A percentile compares a stretch with the other conserved stretches of the same genome.
Conservation (phyloP, 345 rosid species). For the thale cress (Arabidopsis thaliana) region TAIR10.1 NC_003074.8:22373501-22374000, state of each 20-base stretch:
- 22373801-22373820: conserved; percentile 47
- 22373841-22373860: conserved; percentile 41
- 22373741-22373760: conserved; percentile 53
- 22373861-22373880: neutral
- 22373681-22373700: conserved; percentile 66
- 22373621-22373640: conserved; percentile 56
- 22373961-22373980: conserved; percentile 82
- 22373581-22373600: neutral
- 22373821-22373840: conserved; percentile 42
- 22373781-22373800: conserved; percentile 31
- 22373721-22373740: conserved; percentile 50
- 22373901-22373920: conserved; percentile 80
- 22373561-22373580: neutral
- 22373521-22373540: conserved; percentile 55
- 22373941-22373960: conserved; percentile 84
- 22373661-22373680: conserved; percentile 79
- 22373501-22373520: conserved; percentile 44
- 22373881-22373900: conserved; percentile 51
- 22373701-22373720: conserved; percentile 47
- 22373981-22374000: conserved; percentile 79
- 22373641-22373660: conserved; percentile 91
- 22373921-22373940: conserved; percentile 90
- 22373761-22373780: conserved; percentile 54
- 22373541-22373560: conserved; percentile 75
- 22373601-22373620: neutral